These are phyloP conservation scores for Suillus bovinus DNA, from an alignment of 768 basidiomycete genomes.

Conservation along the genomic window DNA sequence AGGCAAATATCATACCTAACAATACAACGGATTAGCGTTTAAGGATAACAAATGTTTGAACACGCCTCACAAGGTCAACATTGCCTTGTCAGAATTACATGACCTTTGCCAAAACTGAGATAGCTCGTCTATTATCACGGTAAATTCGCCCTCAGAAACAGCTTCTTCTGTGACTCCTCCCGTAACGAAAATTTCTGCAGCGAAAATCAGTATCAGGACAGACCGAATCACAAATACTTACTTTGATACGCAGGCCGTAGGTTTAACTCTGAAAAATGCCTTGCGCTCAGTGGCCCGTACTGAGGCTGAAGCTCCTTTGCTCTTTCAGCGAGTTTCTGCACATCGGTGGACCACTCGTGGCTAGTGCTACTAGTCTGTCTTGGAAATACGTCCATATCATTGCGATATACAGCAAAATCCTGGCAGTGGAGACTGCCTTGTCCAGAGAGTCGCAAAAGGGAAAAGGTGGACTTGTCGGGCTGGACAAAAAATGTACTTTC, in stretches of 20 bases:
- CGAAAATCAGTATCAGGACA: slow-evolving; percentile 17
- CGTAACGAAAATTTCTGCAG: slow-evolving; percentile 41
- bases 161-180: slow-evolving; percentile 33
- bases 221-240: slow-evolving; percentile 31
- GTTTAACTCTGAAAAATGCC: slow-evolving; percentile 48
- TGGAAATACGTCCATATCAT: slow-evolving; percentile 14
- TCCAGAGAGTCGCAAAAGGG: slow-evolving; percentile 49
- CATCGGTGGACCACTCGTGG: slow-evolving; percentile 41
- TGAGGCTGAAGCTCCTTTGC: slow-evolving; percentile 32
- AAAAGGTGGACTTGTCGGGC: slow-evolving; percentile 31
- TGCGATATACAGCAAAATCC: slow-evolving; percentile 33
- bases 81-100: slow-evolving; percentile 48
- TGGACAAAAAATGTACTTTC: slow-evolving; percentile 35
- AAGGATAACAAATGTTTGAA: slow-evolving; percentile 3
- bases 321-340: slow-evolving; percentile 37
- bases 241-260: slow-evolving; percentile 56
- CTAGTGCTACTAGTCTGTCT: slow-evolving; percentile 6
- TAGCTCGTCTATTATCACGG: slow-evolving; percentile 53
- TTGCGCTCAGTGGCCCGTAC: slow-evolving; percentile 45
- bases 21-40: slow-evolving; percentile 4
- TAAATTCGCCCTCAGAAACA: slow-evolving; percentile 33
- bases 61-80: slow-evolving; percentile 59
- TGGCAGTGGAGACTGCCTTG: slow-evolving; percentile 47
- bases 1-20: slow-evolving; percentile 65
- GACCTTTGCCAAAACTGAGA: slow-evolving; percentile 56